Conservation (phyloP, 495 filamentous ascomycete genomes). For the Penicillium atrosanguineum region DNA sequence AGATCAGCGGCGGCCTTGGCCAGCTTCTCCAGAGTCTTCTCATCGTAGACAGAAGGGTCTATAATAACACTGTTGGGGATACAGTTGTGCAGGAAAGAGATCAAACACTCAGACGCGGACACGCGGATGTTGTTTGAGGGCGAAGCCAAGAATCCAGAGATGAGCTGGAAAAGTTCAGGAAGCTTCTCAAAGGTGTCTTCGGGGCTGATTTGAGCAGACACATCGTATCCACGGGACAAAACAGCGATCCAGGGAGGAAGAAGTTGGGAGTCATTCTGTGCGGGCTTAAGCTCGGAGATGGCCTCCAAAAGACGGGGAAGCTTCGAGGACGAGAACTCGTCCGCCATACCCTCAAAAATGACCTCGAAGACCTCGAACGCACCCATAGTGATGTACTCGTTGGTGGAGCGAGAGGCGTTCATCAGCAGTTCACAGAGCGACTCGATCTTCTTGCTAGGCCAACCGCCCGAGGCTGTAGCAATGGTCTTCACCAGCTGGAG, state of each 20-base stretch:
- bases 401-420: conserved; percentile 79
- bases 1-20: conserved; percentile 65
- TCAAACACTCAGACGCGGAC: conserved; percentile 90
- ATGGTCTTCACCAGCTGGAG: conserved; percentile 88
- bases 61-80: conserved; percentile 75
- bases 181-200: conserved; percentile 87
- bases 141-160: conserved; percentile 77
- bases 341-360: conserved; percentile 86
- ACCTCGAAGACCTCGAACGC: conserved; percentile 97
- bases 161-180: conserved; percentile 72
- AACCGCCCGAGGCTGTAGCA: conserved; percentile 80
- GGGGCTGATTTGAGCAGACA: conserved; percentile 79
- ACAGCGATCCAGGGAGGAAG: conserved; percentile 96
- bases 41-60: conserved; percentile 84
- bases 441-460: conserved; percentile 97
- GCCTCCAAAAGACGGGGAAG: conserved; percentile 82
- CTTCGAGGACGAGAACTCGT: conserved; percentile 82
- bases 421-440: conserved; percentile 83
- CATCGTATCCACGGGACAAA: conserved; percentile 88
- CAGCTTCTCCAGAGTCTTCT: conserved; percentile 76
- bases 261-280: conserved; percentile 85
- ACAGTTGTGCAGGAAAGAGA: conserved; percentile 87
- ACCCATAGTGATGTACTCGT: conserved; percentile 91
- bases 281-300: conserved; percentile 85
- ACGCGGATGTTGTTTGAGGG: conserved; percentile 87